phyloP scores from a whole-genome alignment of 495 filamentous ascomycete genomes.

The Chaetomium fimeti region DNA sequence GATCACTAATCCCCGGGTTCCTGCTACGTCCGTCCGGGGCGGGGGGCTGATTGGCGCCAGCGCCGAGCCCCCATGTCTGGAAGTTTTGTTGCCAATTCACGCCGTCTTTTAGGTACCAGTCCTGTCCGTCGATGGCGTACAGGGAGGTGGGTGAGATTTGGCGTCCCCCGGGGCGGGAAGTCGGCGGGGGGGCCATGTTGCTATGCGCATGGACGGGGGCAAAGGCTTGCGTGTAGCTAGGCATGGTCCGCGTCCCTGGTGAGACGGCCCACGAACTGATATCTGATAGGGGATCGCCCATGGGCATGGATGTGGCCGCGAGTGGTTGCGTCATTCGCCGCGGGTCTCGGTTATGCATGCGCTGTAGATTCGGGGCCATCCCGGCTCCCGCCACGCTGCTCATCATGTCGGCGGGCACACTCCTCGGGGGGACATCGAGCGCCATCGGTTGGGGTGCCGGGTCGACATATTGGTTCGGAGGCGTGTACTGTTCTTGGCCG shows the following conservation, averaged over 20 bases:
- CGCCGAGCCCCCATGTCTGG: slow-evolving; percentile 41
- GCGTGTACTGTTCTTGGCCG: slow-evolving; percentile 31
- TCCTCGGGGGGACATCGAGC: slow-evolving; percentile 20
- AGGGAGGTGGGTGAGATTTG: slow-evolving; percentile 29
- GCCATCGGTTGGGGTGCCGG: slow-evolving; percentile 32
- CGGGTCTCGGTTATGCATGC: not conserved
- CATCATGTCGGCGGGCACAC: slow-evolving; percentile 33
- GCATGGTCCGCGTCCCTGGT: slow-evolving; percentile 23
- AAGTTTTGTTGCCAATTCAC: slow-evolving; percentile 52
- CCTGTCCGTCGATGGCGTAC: slow-evolving; percentile 48
- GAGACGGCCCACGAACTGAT: slow-evolving; percentile 33
- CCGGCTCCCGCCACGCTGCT: slow-evolving; percentile 21
- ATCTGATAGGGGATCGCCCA: slow-evolving; percentile 27
- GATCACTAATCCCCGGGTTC: slow-evolving; percentile 1
- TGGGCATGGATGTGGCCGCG: slow-evolving; percentile 28
- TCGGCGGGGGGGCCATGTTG: not conserved
- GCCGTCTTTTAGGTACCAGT: slow-evolving; percentile 52
- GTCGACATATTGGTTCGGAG: slow-evolving; percentile 30
- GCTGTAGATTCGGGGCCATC: slow-evolving; percentile 18
- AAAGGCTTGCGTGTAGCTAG: slow-evolving; percentile 20
- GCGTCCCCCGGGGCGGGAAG: slow-evolving; percentile 12
- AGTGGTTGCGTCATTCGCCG: slow-evolving; percentile 19
- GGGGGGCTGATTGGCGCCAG: not conserved
- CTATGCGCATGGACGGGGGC: slow-evolving; percentile 16
- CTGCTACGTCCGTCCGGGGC: not conserved